Evolutionary conservation across 2,329 filamentous ascomycete species (phyloP).

Genomic region (Phoma sp.): DNA sequence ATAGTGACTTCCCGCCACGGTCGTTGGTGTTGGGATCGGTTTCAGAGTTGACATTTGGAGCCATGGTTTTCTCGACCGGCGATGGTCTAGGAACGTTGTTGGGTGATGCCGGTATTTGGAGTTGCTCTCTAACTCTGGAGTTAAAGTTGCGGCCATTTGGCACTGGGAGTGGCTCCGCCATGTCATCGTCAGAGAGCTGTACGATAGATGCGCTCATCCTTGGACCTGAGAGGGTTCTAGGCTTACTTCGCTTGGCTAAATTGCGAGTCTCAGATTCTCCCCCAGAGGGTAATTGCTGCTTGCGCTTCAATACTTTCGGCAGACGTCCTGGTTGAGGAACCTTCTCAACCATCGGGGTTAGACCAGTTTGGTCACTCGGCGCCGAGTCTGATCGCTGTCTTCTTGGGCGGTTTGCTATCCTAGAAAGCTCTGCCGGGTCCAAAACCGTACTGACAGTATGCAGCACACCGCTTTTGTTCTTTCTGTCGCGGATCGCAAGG

Average conservation of each 20-base stretch:
- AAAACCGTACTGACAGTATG: not conserved
- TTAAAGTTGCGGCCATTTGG: not conserved
- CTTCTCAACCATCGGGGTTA: not conserved
- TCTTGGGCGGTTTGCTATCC: not conserved
- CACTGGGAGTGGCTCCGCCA: not conserved
- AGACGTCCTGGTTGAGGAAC: not conserved
- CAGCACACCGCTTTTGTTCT: not conserved
- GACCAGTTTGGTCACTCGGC: too few species aligned
- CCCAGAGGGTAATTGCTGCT: not conserved
- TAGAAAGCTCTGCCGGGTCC: not conserved
- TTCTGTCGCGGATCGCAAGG: slow-evolving; percentile 21
- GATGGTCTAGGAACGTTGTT: not conserved
- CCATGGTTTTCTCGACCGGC: not conserved
- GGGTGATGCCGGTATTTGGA: not conserved
- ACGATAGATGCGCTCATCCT: not conserved
- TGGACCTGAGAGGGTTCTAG: not conserved
- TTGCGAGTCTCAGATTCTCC: not conserved
- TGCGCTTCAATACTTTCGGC: not conserved
- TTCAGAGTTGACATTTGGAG: too few species aligned
- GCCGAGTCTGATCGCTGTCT: not conserved
- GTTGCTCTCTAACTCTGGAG: not conserved
- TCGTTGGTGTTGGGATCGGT: not conserved
- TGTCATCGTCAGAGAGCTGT: not conserved
- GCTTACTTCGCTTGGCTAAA: not conserved
- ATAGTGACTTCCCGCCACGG: not conserved